Base-by-base conservation (phyloP, 169 alveolate species). In the Eimeria maxima region DNA sequence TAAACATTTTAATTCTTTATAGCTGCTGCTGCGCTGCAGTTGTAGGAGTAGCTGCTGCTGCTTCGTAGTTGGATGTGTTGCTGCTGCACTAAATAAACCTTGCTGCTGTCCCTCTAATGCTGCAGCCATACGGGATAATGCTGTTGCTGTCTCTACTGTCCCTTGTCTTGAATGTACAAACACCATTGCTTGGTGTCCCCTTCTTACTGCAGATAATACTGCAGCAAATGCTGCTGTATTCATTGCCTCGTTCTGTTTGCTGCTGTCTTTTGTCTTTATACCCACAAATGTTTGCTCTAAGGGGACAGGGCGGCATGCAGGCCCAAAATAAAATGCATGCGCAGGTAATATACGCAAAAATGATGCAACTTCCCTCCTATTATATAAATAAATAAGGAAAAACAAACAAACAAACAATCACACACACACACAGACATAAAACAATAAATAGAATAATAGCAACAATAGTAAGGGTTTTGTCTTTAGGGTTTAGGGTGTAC, bases 91-190 rank as follows among this genome's bases (percentile, higher is more conserved):
- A 76, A 65, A 87, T 18, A 60, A 24, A 7, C 38, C 38, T 33
- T 33, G 29, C 2, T 44, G 53, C 33, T 4, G 11, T n/a, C 55
- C 92, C 78, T 4, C 16, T 24, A 20, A 33, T 33, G 81, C 78
- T 14, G 90, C 90, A 8, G 76, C 88, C 8, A 69, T 13, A 4
- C 73, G 60, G 0, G 91, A 78, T 6, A 57, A 47, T 11, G 90
- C 78, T 78, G 98, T 98, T 13, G 99, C 99, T 24, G 99, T 99
- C 89, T 99, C 99, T 60, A 98, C 98, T 6, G 99, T 99, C 95
- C 99, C 99, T 95, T 99, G 99, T 95, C 99, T 98, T 42, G 99
- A 98, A 97, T 99, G 99, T 16, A 99, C 99, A 95, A 99, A 99
- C 42, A 99, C 99, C 95, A 99, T 96, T 27, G 98, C 98, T 96